Evolutionary conservation across 768 basidiomycete species (phyloP).

Genomic region (Cubamyces lactineus): DNA sequence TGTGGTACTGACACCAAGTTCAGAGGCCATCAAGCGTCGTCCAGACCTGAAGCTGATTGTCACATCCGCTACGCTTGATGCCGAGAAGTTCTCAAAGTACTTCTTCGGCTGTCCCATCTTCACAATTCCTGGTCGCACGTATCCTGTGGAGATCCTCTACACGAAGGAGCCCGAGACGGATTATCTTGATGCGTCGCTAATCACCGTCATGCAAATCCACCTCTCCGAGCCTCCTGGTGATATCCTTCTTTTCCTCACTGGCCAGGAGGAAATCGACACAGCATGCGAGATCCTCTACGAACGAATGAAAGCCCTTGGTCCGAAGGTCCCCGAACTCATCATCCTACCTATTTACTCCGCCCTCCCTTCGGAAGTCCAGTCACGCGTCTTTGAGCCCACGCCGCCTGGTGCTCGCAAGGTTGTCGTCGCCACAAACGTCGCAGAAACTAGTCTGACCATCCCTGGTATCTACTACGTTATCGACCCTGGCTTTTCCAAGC

Average conservation of each 20-base stretch:
- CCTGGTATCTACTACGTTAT: constrained; percentile 99
- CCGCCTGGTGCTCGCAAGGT: constrained; percentile 99
- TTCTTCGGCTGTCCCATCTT: constrained; percentile 99
- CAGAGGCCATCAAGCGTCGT: constrained; percentile 93
- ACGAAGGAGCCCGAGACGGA: constrained; percentile 98
- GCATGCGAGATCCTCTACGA: constrained; percentile 96
- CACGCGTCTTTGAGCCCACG: constrained; percentile 95
- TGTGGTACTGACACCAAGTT: neutral
- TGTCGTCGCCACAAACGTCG: constrained; percentile 99
- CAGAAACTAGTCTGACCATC: constrained; percentile 97
- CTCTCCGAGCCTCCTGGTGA: constrained; percentile 97
- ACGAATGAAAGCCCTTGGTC: constrained; percentile 97
- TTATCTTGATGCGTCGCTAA: constrained; percentile 96
- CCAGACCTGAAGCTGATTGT: constrained; percentile 98
- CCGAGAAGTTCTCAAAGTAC: constrained; percentile 99
- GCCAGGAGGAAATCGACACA: constrained; percentile 99
- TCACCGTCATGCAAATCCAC: constrained; percentile 99
- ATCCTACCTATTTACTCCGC: constrained; percentile 98
- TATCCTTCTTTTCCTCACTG: constrained; percentile 94
- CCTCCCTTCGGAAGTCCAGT: constrained; percentile 97
- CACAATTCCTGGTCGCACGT: constrained; percentile 99
- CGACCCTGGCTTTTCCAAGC: constrained; percentile 98
- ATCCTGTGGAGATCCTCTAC: constrained; percentile 97
- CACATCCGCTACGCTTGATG: constrained; percentile 98
- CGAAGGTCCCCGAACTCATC: constrained; percentile 97